Base-by-base conservation (phyloP, 2,329 filamentous ascomycete species). In the Tolypocladium sp. region DNA sequence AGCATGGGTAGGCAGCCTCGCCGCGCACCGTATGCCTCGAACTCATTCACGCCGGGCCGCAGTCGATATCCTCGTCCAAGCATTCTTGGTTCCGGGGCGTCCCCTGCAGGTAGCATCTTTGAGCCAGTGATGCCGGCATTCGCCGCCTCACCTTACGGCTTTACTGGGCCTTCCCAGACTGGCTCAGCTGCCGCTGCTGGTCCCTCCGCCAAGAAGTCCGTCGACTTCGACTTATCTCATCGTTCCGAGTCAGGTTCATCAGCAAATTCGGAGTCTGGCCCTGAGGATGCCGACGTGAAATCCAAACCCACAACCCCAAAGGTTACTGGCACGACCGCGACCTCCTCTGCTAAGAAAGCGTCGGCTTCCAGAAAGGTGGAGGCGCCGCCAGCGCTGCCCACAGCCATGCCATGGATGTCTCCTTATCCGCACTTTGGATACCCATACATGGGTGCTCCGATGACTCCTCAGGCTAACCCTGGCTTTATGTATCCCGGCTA, bases 401-500 rank as follows among this genome's bases (percentile, higher is more conserved):
- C 62, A 7, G 35, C 56, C 17, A 63, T 66, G 60, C 55, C 62
- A 20, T 66, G 65, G 64, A 57, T 65, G 56, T 57, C 60, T 41
- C 51, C 61, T n/a, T 66, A 64, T 42, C 42, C 56, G 2, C 59
- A 51, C 1, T 64, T 57, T 22, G 57, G 56, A 6, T 64, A 62
- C 33, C 63, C 62, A 7, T 64, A 64, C 57, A 59, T 62, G 60
- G 58, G 53, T 40, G 52, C 57, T 25, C 63, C 65, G 1, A 64
- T 66, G 58, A 66, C 62, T 9, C 65, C 65, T 42, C 64, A 66
- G 25, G 52, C 58, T 17, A 63, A 53, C 7, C 60, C 61, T 9
- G 61, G 58, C 20, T 22, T 66, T 10, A 58, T 68, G 54, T 68
- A 67, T 55, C 54, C 61, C 25, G 60, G 61, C n/a, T 68, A 66